phyloP scores from a whole-genome alignment of 441 rosid genomes.

The Adansonia madagascariensis region DNA sequence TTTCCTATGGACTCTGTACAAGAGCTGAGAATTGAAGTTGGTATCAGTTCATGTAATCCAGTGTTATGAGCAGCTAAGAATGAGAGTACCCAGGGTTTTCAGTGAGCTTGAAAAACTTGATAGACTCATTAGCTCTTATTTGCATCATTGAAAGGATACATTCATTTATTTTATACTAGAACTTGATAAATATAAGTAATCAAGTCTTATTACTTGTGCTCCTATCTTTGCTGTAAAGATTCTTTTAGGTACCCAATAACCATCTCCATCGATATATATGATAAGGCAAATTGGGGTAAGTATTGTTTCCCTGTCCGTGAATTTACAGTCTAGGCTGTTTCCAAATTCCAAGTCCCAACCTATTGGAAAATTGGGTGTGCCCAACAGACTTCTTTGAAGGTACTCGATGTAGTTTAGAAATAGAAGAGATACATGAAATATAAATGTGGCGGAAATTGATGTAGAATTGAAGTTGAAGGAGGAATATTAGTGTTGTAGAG shows the following conservation, averaged over 20 bases:
- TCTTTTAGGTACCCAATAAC: background rate
- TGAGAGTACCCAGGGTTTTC: background rate
- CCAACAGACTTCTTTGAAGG: background rate
- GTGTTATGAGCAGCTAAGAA: background rate
- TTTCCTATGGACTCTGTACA: background rate
- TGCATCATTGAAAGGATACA: background rate
- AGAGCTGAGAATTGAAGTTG: background rate
- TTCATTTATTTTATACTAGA: background rate
- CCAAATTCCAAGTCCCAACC: background rate
- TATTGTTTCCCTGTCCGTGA: background rate
- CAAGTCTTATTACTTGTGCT: background rate
- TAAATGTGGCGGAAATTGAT: background rate
- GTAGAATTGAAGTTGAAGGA: background rate
- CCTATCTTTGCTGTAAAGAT: background rate
- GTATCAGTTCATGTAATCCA: background rate
- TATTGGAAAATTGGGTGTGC: background rate
- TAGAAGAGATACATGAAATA: background rate
- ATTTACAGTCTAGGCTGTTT: background rate
- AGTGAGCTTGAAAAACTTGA: background rate
- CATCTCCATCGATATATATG: background rate
- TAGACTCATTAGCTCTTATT: background rate
- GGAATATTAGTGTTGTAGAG: background rate
- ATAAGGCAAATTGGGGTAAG: background rate
- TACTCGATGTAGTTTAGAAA: background rate
- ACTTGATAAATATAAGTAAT: background rate